Conservation (phyloP, 106 monocot genomes). For the Hemerocallis citrina region DNA sequence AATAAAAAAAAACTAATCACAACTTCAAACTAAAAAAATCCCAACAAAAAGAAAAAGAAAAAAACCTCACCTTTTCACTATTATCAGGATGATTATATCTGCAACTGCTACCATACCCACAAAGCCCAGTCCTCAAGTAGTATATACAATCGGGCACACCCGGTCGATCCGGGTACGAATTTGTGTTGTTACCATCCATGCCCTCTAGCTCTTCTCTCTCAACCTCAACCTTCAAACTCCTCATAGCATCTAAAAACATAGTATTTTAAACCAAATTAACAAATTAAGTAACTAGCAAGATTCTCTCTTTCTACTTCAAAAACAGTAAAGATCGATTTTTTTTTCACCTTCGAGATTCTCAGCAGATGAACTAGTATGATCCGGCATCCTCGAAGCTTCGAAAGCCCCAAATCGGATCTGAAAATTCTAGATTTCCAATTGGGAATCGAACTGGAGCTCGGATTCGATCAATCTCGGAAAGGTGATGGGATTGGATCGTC, state of each 20-base stretch:
- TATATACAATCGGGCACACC: slow-evolving; percentile 65
- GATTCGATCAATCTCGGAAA: background rate
- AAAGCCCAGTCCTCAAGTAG: slow-evolving; percentile 54
- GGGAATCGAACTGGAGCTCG: background rate
- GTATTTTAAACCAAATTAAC: background rate
- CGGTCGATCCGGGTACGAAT: slow-evolving; percentile 50
- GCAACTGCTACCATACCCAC: slow-evolving; percentile 65
- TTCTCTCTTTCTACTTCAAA: background rate
- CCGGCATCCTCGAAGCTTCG: slow-evolving; percentile 11
- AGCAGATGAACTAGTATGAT: slow-evolving; percentile 9
- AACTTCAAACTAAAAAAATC: too few relatives aligned
- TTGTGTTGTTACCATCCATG: slow-evolving; percentile 9
- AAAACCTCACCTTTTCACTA: slow-evolving; percentile 18
- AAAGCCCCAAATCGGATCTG: background rate
- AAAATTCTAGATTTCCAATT: slow-evolving; percentile 2
- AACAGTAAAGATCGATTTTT: too few relatives aligned
- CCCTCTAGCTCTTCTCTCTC: too few relatives aligned
- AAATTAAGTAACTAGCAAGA: background rate
- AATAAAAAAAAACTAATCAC: too few relatives aligned
- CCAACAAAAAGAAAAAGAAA: too few relatives aligned
- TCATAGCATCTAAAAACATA: slow-evolving; percentile 36
- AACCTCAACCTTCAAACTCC: slow-evolving; percentile 19
- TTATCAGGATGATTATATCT: slow-evolving; percentile 57
- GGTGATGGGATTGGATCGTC: background rate
- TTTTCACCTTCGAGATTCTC: slow-evolving; percentile 17